A percentile compares a stretch with the other conserved stretches of the same genome.
Conservation (phyloP, 148 eudicot species). For the Agrostemma githago region DNA sequence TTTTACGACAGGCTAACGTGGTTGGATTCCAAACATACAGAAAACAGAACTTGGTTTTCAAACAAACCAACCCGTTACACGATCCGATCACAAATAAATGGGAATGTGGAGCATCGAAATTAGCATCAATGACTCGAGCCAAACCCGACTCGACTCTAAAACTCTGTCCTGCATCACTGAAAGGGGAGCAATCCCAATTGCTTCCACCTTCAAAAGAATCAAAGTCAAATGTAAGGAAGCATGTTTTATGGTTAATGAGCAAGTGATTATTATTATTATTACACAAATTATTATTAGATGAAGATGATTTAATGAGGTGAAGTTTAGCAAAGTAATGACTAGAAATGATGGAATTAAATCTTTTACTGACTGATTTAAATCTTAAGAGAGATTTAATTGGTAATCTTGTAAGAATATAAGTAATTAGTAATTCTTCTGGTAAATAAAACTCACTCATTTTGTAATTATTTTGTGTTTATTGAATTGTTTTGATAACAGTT, state of each 20-base stretch:
- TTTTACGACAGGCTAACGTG: no score
- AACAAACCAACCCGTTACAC: no score
- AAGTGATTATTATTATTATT: neutral
- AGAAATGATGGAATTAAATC: slow-evolving; percentile 6
- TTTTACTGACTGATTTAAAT: slow-evolving; percentile 1
- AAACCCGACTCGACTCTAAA: neutral
- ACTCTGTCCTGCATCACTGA: neutral
- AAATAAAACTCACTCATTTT: neutral
- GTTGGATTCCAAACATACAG: no score
- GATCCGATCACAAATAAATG: neutral
- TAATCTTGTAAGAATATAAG: neutral
- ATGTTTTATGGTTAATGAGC: neutral
- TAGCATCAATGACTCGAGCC: neutral
- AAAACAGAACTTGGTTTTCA: no score
- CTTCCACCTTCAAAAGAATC: neutral
- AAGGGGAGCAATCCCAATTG: neutral
- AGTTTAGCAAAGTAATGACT: neutral
- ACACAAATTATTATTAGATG: neutral
- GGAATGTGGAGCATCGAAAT: neutral
- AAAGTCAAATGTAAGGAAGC: slow-evolving; percentile 6
- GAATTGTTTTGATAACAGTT: neutral
- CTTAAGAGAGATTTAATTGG: slow-evolving; percentile 2
- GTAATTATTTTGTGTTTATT: neutral
- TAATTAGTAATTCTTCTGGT: neutral
- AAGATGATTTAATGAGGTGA: slow-evolving; percentile 1